Conservation (phyloP, 1,284 basidiomycete species). For the Porogramme epimiltina region DNA sequence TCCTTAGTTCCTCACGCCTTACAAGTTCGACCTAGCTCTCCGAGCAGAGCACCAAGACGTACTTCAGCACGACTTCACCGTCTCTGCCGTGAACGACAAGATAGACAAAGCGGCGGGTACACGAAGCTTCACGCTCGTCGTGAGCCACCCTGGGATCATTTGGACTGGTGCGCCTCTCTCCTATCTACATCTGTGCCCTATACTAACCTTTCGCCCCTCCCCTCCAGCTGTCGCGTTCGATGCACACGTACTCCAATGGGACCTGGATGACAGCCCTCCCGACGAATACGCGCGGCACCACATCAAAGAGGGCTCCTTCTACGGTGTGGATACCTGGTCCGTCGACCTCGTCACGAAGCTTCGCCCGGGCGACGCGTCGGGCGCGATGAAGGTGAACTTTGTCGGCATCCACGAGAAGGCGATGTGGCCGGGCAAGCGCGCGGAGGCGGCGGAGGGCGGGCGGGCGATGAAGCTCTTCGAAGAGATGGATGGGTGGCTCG, state of each 20-base stretch:
- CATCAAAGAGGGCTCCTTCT: conserved; percentile 88
- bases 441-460: conserved; percentile 51
- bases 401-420: conserved; percentile 74
- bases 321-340: conserved; percentile 72
- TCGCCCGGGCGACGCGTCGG: conserved; percentile 20
- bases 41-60: conserved; percentile 52
- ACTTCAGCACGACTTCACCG: conserved; percentile 53
- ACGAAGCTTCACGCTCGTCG: conserved; percentile 68
- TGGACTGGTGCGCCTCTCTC: conserved; percentile 72
- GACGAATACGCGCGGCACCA: conserved; percentile 80
- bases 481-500: conserved; percentile 67
- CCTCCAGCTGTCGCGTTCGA: conserved; percentile 84
- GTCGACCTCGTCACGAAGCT: conserved; percentile 73
- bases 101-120: conserved; percentile 63
- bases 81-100: conserved; percentile 63
- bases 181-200: not conserved
- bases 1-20: conserved; percentile 74
- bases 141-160: conserved; percentile 85
- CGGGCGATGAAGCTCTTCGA: conserved; percentile 69
- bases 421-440: conserved; percentile 79
- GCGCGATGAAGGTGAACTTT: conserved; percentile 57
- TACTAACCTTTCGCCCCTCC: conserved; percentile 3
- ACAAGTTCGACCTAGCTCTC: conserved; percentile 67
- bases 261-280: conserved; percentile 75
- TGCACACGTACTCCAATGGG: conserved; percentile 89